Evolutionary conservation across 768 basidiomycete species (phyloP).

Genomic region (Dioszegia crocea): DNA sequence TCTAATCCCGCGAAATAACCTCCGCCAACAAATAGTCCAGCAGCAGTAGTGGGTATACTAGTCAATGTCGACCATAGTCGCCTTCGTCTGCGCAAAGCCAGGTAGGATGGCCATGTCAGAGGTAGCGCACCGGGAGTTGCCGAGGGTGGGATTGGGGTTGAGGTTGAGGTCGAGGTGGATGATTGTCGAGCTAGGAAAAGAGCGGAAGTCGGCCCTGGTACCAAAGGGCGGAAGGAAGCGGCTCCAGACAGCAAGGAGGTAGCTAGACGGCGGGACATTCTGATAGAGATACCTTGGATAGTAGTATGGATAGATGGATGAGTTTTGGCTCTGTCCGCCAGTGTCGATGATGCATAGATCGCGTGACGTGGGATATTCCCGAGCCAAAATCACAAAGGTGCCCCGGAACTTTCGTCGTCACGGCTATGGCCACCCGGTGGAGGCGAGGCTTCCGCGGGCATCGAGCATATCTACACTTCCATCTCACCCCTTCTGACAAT

Average conservation of each 20-base stretch:
- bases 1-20: slow-evolving; percentile 46
- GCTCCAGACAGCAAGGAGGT: background rate
- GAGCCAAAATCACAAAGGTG: too few species aligned
- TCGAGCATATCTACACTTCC: too few species aligned
- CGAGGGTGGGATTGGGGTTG: slow-evolving; percentile 5
- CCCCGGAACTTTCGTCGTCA: too few species aligned
- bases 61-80: slow-evolving; percentile 38
- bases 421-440: too few species aligned
- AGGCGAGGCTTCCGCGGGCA: too few species aligned
- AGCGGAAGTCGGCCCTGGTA: background rate
- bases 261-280: background rate
- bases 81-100: slow-evolving; percentile 35
- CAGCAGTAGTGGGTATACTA: slow-evolving; percentile 43
- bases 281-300: background rate
- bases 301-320: too few species aligned
- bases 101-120: slow-evolving; percentile 47
- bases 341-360: too few species aligned
- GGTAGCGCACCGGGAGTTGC: slow-evolving; percentile 16
- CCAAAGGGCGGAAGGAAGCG: background rate
- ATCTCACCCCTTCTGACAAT: background rate
- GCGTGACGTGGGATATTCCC: too few species aligned
- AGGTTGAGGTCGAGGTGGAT: slow-evolving; percentile 15
- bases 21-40: slow-evolving; percentile 38
- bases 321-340: too few species aligned
- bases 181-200: background rate